Evolutionary conservation across 129 eudicot species (phyloP).

Genomic region (Sambucus nigra): DNA sequence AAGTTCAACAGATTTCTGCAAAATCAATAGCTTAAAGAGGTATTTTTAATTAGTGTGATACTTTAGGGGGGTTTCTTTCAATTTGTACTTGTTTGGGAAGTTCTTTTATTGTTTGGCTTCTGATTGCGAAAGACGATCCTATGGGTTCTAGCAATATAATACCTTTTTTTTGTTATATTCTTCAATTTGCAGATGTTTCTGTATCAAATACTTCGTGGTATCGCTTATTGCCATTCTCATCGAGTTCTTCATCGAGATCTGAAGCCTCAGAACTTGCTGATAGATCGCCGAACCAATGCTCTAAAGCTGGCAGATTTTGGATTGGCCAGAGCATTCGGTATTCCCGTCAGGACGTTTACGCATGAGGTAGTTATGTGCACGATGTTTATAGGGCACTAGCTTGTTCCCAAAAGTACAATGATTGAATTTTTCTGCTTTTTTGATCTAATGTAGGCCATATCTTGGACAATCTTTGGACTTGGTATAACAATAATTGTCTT

Average conservation of each 20-base stretch:
- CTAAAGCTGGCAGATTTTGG: slow-evolving; percentile 96
- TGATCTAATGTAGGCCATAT: no score
- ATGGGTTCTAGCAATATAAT: slow-evolving; percentile 2
- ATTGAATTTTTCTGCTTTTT: no score
- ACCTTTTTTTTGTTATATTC: neutral
- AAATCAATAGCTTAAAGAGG: no score
- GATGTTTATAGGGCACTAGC: neutral
- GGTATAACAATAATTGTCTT: no score
- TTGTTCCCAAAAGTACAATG: no score
- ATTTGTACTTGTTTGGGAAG: neutral
- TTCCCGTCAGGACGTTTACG: slow-evolving; percentile 90
- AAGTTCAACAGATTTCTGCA: no score
- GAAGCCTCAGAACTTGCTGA: slow-evolving; percentile 94
- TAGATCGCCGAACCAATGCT: slow-evolving; percentile 85
- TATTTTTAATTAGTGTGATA: neutral
- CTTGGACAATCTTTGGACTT: no score
- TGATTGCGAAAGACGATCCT: no score
- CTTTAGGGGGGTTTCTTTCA: neutral
- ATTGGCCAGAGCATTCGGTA: slow-evolving; percentile 94
- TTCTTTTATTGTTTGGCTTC: neutral
- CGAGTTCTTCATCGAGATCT: slow-evolving; percentile 94
- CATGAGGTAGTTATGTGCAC: slow-evolving; percentile 59
- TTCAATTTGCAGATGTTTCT: slow-evolving; percentile 61
- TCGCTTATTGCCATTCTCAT: slow-evolving; percentile 93
- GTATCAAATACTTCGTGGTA: slow-evolving; percentile 89